phyloP scores from a whole-genome alignment of 352 stramenopile species.

The Aphanomyces astaci region DNA sequence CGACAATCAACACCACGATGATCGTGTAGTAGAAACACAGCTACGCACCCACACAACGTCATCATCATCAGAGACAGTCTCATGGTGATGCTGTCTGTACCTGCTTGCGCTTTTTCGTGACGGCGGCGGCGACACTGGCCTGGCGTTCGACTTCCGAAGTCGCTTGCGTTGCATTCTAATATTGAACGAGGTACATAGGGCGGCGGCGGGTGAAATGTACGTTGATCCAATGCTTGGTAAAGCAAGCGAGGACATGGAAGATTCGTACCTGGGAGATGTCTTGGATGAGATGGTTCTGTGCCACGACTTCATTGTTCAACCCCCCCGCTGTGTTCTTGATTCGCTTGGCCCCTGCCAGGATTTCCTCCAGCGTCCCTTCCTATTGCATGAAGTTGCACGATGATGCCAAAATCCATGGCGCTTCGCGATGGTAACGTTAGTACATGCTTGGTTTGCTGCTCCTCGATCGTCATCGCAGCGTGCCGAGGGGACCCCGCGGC shows the following conservation, averaged over 20 bases:
- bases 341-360: conserved; percentile 41
- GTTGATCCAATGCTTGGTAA: neutral
- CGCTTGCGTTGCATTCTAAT: neutral
- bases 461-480: conserved; percentile 10
- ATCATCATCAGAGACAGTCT: neutral
- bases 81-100: conserved; percentile 24
- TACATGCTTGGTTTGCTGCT: conserved; percentile 19
- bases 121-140: conserved; percentile 44
- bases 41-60: conserved; percentile 4
- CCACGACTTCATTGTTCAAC: conserved; percentile 48
- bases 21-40: conserved; percentile 52
- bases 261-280: conserved; percentile 29
- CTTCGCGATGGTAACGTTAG: too few relatives aligned
- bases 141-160: conserved; percentile 36
- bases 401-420: too few relatives aligned
- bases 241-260: too few relatives aligned
- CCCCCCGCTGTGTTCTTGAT: conserved; percentile 49
- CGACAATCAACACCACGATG: conserved; percentile 41
- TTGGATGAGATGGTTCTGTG: conserved; percentile 55
- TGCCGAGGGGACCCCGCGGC: neutral
- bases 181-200: neutral
- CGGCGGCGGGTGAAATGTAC: neutral
- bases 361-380: conserved; percentile 50
- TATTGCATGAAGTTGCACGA: conserved; percentile 20
- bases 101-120: conserved; percentile 37